These are phyloP conservation scores for Ananas comosus DNA, from an alignment of 176 grass and related monocot genomes.

Conservation along the genomic window DNA sequence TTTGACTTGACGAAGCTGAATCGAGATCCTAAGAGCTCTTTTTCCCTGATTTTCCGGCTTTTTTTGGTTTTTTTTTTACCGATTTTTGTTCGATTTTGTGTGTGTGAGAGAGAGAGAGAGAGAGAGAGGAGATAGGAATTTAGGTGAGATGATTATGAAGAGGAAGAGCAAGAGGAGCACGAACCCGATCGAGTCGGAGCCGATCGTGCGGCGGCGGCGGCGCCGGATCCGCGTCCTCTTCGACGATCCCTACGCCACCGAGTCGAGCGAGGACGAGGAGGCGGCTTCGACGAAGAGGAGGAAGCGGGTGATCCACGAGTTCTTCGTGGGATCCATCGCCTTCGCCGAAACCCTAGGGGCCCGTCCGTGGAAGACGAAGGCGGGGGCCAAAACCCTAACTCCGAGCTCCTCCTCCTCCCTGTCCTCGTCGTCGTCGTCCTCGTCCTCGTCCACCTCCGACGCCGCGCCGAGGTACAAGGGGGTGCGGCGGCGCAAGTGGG, in stretches of 20 bases:
- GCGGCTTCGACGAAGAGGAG: not conserved
- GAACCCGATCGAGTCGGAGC: not conserved
- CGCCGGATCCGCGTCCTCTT: slow-evolving; percentile 54
- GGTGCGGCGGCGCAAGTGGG: slow-evolving; percentile 77
- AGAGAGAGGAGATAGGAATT: not conserved
- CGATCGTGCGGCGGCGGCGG: slow-evolving; percentile 1
- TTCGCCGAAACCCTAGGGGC: not conserved
- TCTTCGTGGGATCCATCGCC: slow-evolving; percentile 26
- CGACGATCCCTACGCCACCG: slow-evolving; percentile 70
- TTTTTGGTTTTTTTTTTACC: slow-evolving; percentile 12
- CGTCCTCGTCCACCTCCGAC: not conserved
- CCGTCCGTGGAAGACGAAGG: slow-evolving; percentile 2
- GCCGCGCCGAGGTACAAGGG: slow-evolving; percentile 38
- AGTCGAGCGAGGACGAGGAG: slow-evolving; percentile 57
- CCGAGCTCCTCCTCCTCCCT: not conserved
- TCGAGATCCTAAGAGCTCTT: slow-evolving; percentile 19
- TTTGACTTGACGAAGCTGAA: slow-evolving; percentile 27
- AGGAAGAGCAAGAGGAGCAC: slow-evolving; percentile 26
- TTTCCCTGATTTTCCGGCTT: slow-evolving; percentile 25
- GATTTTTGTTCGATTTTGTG: not conserved
- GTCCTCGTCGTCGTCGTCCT: not conserved
- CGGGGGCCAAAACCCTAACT: not conserved
- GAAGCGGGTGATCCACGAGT: slow-evolving; percentile 43
- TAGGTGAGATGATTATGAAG: not conserved
- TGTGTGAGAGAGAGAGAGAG: not conserved